phyloP scores from a whole-genome alignment of 2,329 filamentous ascomycete genomes.

The Colletotrichum gigasporum region DNA sequence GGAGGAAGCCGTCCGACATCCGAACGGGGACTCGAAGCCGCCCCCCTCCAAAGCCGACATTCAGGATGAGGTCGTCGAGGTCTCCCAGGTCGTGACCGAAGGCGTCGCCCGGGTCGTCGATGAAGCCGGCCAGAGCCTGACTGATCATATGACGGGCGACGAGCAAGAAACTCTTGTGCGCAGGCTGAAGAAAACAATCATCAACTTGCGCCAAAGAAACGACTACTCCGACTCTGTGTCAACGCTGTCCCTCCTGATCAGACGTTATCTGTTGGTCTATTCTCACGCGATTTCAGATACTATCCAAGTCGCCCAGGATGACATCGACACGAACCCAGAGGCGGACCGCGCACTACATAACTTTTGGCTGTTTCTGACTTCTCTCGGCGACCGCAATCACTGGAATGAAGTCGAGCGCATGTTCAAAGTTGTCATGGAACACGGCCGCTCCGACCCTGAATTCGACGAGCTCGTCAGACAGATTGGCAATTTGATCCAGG shows the following conservation, averaged over 20 bases:
- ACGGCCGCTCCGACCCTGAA: slow-evolving; percentile 80
- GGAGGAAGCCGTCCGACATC: slow-evolving; percentile 58
- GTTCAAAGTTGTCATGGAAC: slow-evolving; percentile 76
- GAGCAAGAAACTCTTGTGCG: slow-evolving; percentile 78
- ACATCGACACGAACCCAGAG: slow-evolving; percentile 77
- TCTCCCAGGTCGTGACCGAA: slow-evolving; percentile 63
- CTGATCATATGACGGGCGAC: slow-evolving; percentile 76
- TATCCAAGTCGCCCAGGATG: slow-evolving; percentile 72
- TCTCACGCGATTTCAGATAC: slow-evolving; percentile 77
- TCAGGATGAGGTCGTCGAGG: slow-evolving; percentile 62
- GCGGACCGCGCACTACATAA: slow-evolving; percentile 80
- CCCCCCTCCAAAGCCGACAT: slow-evolving; percentile 72
- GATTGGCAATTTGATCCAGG: slow-evolving; percentile 78
- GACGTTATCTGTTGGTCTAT: slow-evolving; percentile 82
- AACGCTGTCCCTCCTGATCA: slow-evolving; percentile 77
- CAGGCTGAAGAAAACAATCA: slow-evolving; percentile 79
- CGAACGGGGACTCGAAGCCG: slow-evolving; percentile 37
- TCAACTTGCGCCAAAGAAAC: slow-evolving; percentile 76
- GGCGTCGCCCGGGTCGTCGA: slow-evolving; percentile 61
- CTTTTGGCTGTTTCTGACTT: slow-evolving; percentile 82
- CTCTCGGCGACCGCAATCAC: slow-evolving; percentile 77
- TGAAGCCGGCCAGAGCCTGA: slow-evolving; percentile 75
- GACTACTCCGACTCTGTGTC: slow-evolving; percentile 91
- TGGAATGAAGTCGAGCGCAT: slow-evolving; percentile 80
- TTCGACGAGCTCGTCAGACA: slow-evolving; percentile 83